Evolutionary conservation across 164 flowering plant genomes (phyloP).

Genomic region (Brasenia schreberi): DNA sequence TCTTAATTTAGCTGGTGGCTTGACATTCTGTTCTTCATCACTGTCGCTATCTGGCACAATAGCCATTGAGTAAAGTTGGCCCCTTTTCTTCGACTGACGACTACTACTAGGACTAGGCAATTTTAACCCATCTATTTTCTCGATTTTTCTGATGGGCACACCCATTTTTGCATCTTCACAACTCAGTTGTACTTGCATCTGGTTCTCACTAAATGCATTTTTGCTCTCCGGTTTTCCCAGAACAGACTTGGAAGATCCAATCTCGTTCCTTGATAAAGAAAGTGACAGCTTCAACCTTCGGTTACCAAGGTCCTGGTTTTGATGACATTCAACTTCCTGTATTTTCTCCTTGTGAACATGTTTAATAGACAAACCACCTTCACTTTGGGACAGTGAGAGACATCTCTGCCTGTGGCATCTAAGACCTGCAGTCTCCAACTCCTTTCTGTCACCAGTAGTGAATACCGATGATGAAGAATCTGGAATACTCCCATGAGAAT

Average conservation of each 20-base stretch:
- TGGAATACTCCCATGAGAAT: background rate
- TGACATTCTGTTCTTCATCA: constrained; percentile 33
- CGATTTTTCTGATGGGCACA: background rate
- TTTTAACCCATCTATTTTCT: constrained; percentile 8
- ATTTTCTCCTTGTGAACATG: constrained; percentile 20
- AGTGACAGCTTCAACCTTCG: background rate
- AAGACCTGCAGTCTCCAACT: background rate
- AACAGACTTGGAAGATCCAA: no score
- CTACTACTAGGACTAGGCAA: background rate
- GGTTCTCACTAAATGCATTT: background rate
- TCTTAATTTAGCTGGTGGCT: constrained; percentile 17
- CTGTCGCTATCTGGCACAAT: constrained; percentile 83
- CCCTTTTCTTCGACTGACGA: background rate
- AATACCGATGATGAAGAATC: background rate
- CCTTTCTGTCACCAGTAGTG: background rate
- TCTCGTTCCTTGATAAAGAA: background rate
- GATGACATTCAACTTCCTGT: constrained; percentile 3
- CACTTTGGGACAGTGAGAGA: constrained; percentile 2
- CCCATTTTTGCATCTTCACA: background rate
- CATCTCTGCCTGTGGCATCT: background rate
- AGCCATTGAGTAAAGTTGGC: constrained; percentile 14
- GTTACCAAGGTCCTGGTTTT: background rate
- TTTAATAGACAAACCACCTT: background rate
- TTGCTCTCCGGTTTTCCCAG: no score
- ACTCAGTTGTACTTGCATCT: constrained; percentile 5